A percentile compares a stretch with the other conserved stretches of the same genome.
Evolutionary conservation across 805 yeast genomes (phyloP).

Genomic region (Metschnikowia aberdeeniae): DNA sequence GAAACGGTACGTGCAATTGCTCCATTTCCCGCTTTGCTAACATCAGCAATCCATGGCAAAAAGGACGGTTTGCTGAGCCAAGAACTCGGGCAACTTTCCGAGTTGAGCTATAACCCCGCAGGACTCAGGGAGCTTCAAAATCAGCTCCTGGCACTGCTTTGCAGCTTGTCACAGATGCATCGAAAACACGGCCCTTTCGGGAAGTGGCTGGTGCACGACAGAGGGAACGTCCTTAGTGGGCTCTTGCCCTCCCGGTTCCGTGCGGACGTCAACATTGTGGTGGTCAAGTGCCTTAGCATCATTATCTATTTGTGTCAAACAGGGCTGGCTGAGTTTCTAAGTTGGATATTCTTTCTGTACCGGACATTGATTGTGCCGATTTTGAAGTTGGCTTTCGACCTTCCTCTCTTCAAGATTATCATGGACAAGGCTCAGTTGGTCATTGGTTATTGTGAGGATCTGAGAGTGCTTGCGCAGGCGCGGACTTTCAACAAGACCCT

Average conservation of each 20-base stretch:
- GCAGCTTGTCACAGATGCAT: not conserved
- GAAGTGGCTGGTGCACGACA: not conserved
- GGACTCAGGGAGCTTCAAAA: not conserved
- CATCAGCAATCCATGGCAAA: slow-evolving; percentile 49
- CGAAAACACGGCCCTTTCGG: not conserved
- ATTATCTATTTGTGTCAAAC: slow-evolving; percentile 48
- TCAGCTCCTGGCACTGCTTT: not conserved
- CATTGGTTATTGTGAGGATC: slow-evolving; percentile 27
- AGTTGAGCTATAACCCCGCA: slow-evolving; percentile 39
- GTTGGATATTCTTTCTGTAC: slow-evolving; percentile 34
- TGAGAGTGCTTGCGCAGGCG: slow-evolving; percentile 24
- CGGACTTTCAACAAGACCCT: slow-evolving; percentile 9
- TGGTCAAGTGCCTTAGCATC: slow-evolving; percentile 51
- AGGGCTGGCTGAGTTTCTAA: slow-evolving; percentile 48
- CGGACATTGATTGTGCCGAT: slow-evolving; percentile 18
- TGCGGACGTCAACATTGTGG: slow-evolving; percentile 5
- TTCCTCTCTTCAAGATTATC: slow-evolving; percentile 22
- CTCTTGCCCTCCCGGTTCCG: not conserved
- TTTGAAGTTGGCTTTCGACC: slow-evolving; percentile 8
- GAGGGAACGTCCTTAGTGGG: not conserved
- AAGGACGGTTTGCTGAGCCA: slow-evolving; percentile 54
- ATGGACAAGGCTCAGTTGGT: slow-evolving; percentile 35
- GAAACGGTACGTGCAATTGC: slow-evolving; percentile 12
- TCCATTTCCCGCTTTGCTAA: not conserved
- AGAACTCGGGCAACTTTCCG: slow-evolving; percentile 49